A percentile compares a stretch with the other conserved stretches of the same genome.
Conservation (phyloP, 192 early-diverging fungal species). For the Geosiphon pyriformis region DNA sequence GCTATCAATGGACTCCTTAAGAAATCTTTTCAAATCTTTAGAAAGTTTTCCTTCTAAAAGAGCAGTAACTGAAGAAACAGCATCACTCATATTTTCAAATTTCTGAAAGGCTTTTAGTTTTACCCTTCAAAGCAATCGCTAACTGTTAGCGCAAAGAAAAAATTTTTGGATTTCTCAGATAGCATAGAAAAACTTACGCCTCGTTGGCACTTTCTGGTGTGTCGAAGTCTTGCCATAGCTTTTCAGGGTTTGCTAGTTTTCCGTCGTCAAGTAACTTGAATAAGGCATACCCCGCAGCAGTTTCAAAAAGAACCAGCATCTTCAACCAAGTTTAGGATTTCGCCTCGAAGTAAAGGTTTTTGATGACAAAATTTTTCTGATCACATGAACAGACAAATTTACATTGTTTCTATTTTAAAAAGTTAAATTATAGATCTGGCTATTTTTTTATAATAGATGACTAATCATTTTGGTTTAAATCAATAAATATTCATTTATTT, state of each 20-base stretch:
- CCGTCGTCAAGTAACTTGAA: conserved; percentile 76
- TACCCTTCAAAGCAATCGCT: conserved; percentile 44
- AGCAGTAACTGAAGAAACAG: conserved; percentile 91
- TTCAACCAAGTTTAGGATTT: too few species aligned
- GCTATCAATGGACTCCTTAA: conserved; percentile 76
- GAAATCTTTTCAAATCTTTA: conserved; percentile 90
- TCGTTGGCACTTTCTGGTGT: conserved; percentile 85
- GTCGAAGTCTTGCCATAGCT: conserved; percentile 84
- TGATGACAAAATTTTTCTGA: too few species aligned
- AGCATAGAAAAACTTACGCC: conserved; percentile 48
- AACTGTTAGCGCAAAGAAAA: neutral
- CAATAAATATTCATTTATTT: too few species aligned
- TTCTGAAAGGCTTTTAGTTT: conserved; percentile 95
- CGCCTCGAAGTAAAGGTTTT: too few species aligned
- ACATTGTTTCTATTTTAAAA: too few species aligned
- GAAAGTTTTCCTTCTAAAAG: conserved; percentile 95
- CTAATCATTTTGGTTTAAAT: too few species aligned
- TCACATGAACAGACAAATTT: too few species aligned
- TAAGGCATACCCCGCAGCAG: conserved; percentile 93
- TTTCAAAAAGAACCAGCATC: conserved; percentile 98
- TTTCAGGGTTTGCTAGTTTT: conserved; percentile 82
- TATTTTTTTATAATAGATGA: too few species aligned
- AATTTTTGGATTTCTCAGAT: too few species aligned
- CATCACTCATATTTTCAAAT: conserved; percentile 98
- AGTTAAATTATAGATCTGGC: too few species aligned